Conservation (phyloP, 441 rosid species). For the Syzygium syzygioides region DNA sequence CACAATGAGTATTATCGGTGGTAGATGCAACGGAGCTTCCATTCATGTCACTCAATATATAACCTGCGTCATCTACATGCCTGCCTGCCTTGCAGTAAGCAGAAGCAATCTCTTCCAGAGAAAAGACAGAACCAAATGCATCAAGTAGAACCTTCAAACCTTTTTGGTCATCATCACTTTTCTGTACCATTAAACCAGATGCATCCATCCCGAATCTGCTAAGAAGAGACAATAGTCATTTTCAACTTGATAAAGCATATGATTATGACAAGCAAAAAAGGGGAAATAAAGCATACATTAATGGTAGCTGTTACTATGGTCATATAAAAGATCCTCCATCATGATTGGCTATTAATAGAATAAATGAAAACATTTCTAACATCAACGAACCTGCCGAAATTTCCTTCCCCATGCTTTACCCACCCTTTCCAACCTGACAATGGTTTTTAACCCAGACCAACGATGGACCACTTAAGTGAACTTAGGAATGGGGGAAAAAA, state of each 20-base stretch:
- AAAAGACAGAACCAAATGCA: conserved; percentile 30
- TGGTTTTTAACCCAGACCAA: neutral
- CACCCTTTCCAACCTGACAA: neutral
- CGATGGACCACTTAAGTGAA: neutral
- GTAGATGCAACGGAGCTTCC: conserved; percentile 11
- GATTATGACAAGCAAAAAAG: neutral
- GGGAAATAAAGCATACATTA: neutral
- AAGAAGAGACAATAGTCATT: neutral
- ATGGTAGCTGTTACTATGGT: neutral
- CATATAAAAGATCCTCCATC: neutral
- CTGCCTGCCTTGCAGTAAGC: conserved; percentile 34
- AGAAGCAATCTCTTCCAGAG: conserved; percentile 41
- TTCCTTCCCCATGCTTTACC: neutral
- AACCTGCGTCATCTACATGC: conserved; percentile 30
- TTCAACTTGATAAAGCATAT: neutral
- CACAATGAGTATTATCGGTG: conserved; percentile 4
- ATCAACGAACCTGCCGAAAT: neutral
- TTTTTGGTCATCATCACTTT: conserved; percentile 25
- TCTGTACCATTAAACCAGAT: conserved; percentile 11
- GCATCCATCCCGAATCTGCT: conserved; percentile 35
- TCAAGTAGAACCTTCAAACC: conserved; percentile 41
- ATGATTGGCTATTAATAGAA: neutral
- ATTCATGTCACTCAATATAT: conserved; percentile 28
- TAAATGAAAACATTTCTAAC: neutral
- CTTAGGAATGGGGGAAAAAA: neutral